These are phyloP conservation scores for Marasmius tenuissimus DNA, from an alignment of 1,284 basidiomycete species.

Conservation along the genomic window DNA sequence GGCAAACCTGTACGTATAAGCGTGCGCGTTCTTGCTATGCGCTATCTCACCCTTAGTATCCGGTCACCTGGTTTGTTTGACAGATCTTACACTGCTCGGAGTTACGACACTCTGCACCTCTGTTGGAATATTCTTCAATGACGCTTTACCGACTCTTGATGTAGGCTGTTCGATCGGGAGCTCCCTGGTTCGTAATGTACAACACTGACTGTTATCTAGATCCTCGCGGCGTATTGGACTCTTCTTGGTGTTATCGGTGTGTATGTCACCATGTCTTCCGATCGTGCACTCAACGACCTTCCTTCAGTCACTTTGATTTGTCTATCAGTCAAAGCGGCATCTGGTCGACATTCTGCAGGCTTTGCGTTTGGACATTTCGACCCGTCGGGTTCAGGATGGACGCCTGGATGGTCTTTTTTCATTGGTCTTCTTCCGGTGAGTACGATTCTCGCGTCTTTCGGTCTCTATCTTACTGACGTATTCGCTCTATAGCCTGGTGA, in stretches of 20 bases:
- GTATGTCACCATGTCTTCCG: conserved; percentile 1
- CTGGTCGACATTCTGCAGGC: conserved; percentile 43
- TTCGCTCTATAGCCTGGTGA: conserved; percentile 33
- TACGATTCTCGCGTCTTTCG: neutral
- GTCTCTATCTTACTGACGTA: neutral
- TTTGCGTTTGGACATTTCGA: conserved; percentile 52
- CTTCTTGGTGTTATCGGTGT: conserved; percentile 49
- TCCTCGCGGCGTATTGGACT: conserved; percentile 53
- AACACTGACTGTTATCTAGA: conserved; percentile 25
- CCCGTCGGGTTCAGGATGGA: conserved; percentile 52
- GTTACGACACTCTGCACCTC: conserved; percentile 41
- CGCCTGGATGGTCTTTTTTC: conserved; percentile 58
- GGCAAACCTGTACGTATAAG: conserved; percentile 47
- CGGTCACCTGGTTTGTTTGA: conserved; percentile 4
- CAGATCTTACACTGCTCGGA: conserved; percentile 53
- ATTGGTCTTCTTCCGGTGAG: conserved; percentile 53
- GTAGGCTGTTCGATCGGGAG: conserved; percentile 27
- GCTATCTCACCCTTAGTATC: neutral
- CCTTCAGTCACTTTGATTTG: conserved; percentile 30
- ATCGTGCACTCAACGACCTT: neutral
- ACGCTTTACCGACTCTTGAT: conserved; percentile 47
- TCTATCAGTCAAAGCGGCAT: conserved; percentile 47
- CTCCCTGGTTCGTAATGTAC: neutral
- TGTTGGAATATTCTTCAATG: conserved; percentile 50
- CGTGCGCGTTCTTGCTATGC: neutral